Evolutionary conservation across 2,329 filamentous ascomycete species (phyloP), one percentile per base, ranked within the genome.

Genomic region (Pseudogymnoascus pannorum): DNA sequence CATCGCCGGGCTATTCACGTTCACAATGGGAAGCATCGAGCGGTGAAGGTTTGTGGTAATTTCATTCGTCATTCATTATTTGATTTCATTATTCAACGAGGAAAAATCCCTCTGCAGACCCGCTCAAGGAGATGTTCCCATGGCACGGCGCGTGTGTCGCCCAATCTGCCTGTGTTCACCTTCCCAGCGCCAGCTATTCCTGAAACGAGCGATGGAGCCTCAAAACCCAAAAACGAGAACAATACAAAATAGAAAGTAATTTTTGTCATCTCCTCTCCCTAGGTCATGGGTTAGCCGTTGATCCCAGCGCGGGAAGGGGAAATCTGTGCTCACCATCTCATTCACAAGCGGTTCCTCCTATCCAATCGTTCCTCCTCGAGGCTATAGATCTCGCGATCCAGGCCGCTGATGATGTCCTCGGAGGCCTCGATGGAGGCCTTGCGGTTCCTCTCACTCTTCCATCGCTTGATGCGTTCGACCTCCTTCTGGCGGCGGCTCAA

Each of bases 401-500:
- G 81, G 61, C 86, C 82, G 51, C 75, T 72, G 73, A 93, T 90
- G 68, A 92, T 89, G 60, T 77, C 75, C 66, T 87, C 80, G 63
- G 92, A 84, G 66, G 84, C 83, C 72, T 87, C 84, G 72, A 95
- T 88, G 60, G 89, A 87, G 59, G 88, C 87, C 65, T 79, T 80
- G 60, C 88, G 85, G 74, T 48, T 51, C 24, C 61, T 35, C 35
- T 63, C 63, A 51, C 66, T 88, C 87, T 75, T 94, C 92, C 92
- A 96, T 64, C 92, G 87, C 66, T 81, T 77, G 71, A 95, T 83
- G 70, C 92, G 88, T 62, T 86, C 83, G 54, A 81, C 73, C 79
- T 95, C 90, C 76, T 91, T 91, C 71, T 80, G 79, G 71, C 86
- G 83, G 65, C 89, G 86, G 61, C 91, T 85, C 71, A 83, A 77